Base-by-base conservation (phyloP, 2,329 filamentous ascomycete genomes). In the Colletotrichum sp. region DNA sequence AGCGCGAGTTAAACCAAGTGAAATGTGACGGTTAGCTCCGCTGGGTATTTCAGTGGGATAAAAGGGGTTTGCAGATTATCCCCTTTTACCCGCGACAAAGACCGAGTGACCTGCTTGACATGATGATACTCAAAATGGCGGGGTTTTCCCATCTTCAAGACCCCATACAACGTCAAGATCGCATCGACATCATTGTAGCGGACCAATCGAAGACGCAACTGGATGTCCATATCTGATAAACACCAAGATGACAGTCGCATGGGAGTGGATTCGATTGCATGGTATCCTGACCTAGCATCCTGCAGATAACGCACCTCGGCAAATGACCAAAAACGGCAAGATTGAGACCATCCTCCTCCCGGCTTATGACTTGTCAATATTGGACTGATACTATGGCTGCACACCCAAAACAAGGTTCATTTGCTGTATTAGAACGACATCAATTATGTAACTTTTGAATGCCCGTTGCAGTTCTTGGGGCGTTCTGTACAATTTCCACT, bases 401-500 rank as follows among this genome's bases (percentile, higher is more conserved):
- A 48, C 8, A 6, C 38, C 38, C 10, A 48, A 6, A 48, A 48
- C 10, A 48, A 13, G 38, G 6, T n/a, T 21, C 38, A 48, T 12
- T 21, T 21, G 18, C 43, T 52, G 2, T 52, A 52, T 3, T 12
- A 12, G 9, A 48, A n/a, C 38, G 38, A 52, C 2, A 0, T 21
- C 10, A 52, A 21, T 52, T 52, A 21, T 5, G n/a, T 8, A 21
- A 21, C 1, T 21, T 21, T 7, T 3, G 43, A 52, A 52, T 12
- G n/a, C 43, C 10, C n/a, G n/a, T 13, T 5, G 10, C 10, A 13
- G 10, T 21, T 24, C 5, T 24, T 13, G n/a, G 1, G 43, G n/a
- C 10, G 4, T 21, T 7, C 10, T 13, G 4, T 48, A 6, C 5
- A 13, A 13, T 2, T 21, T 24, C 4, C 1, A 52, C n/a, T 1